Evolutionary conservation across 1,284 basidiomycete genomes (phyloP).

Genomic region (Serendipita sp.): DNA sequence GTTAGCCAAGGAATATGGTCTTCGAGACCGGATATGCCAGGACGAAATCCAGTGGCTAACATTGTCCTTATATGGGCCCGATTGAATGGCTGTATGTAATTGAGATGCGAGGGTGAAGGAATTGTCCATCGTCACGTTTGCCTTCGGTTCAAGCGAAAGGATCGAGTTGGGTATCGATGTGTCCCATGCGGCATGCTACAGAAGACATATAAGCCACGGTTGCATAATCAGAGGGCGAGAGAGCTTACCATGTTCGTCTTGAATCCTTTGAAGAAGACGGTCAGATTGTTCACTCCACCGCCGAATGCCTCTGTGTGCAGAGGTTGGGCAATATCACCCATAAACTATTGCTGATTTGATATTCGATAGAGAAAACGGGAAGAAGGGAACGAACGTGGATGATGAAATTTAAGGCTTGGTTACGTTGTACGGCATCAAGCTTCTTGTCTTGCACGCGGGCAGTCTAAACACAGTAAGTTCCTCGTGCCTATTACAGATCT

Average conservation of each 20-base stretch:
- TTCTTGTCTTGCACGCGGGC: background rate
- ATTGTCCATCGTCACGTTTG: background rate
- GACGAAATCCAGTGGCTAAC: background rate
- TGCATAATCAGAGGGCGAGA: background rate
- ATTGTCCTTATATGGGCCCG: background rate
- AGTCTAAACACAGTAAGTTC: background rate
- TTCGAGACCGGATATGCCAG: background rate
- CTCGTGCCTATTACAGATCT: background rate
- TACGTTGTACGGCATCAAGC: background rate
- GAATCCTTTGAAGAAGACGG: background rate
- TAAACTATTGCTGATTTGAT: background rate
- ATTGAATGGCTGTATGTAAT: background rate
- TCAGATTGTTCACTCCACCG: background rate
- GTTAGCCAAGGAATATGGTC: background rate
- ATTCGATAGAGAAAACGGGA: background rate
- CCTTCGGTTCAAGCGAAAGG: background rate
- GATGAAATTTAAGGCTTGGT: background rate
- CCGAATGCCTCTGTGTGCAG: background rate
- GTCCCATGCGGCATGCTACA: background rate
- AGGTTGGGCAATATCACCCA: slow-evolving; percentile 3
- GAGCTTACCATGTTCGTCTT: background rate
- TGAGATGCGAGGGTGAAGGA: background rate
- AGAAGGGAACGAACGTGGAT: background rate
- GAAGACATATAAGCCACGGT: background rate
- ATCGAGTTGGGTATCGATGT: background rate